A percentile compares a stretch with the other conserved stretches of the same genome.
phyloP scores from a whole-genome alignment of 2,329 filamentous ascomycete species.

The Arthrobotrys conoides region DNA sequence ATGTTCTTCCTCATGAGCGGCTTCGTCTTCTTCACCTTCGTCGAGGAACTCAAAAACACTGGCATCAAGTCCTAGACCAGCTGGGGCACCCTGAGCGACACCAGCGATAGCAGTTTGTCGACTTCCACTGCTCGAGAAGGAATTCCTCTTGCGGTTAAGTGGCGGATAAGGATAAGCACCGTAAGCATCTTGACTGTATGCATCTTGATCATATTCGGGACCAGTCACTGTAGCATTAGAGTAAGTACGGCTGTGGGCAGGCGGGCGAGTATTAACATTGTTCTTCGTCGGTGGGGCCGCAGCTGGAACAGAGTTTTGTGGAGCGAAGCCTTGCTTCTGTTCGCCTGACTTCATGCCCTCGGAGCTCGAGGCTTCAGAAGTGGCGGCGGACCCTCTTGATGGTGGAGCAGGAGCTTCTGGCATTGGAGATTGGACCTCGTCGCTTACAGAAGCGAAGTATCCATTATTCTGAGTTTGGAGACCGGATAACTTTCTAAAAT shows the following conservation, averaged over 20 bases:
- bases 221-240: conserved; percentile 58
- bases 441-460: conserved; percentile 58
- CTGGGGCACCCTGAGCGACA: conserved; percentile 33
- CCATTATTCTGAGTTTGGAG: conserved; percentile 58
- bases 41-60: conserved; percentile 59
- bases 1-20: conserved; percentile 41
- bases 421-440: conserved; percentile 58
- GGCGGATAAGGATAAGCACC: conserved; percentile 37
- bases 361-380: conserved; percentile 55
- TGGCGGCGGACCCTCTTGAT: conserved; percentile 52
- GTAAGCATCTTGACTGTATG: conserved; percentile 31
- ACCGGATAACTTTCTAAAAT: conserved; percentile 55
- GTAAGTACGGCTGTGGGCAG: conserved; percentile 46
- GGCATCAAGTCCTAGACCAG: conserved; percentile 53
- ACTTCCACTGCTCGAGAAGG: conserved; percentile 56
- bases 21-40: conserved; percentile 50
- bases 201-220: conserved; percentile 48
- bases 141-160: conserved; percentile 51
- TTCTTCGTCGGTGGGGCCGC: conserved; percentile 43
- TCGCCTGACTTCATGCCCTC: conserved; percentile 48
- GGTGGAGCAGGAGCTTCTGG: conserved; percentile 57
- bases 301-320: conserved; percentile 20
- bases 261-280: conserved; percentile 30
- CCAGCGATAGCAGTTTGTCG: conserved; percentile 47
- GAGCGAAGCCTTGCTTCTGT: conserved; percentile 32